A percentile compares a stretch with the other conserved stretches of the same genome.
Evolutionary conservation across 257 asterid genomes (phyloP).

Genomic region (Scutellaria baicalensis): DNA sequence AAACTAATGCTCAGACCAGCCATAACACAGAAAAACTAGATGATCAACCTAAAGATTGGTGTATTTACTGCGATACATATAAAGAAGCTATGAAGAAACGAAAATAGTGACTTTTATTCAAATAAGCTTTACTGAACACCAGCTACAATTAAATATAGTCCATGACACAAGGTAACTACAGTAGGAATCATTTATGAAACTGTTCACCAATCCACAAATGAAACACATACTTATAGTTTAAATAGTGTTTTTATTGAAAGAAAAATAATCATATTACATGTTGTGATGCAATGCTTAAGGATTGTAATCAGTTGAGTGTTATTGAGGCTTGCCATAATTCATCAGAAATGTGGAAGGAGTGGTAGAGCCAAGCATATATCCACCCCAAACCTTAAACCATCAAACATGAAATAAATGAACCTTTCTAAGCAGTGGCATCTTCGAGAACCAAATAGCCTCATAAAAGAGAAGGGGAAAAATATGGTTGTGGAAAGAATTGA

Average conservation of each 20-base stretch:
- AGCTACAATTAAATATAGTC: neutral
- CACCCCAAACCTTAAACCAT: neutral
- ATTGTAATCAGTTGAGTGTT: neutral
- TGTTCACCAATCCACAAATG: too few relatives aligned
- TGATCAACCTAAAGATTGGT: neutral
- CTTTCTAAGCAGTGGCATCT: too few relatives aligned
- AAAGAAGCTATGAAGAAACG: neutral
- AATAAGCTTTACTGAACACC: too few relatives aligned
- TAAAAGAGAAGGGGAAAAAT: too few relatives aligned
- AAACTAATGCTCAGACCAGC: constrained; percentile 5
- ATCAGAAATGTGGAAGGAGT: neutral
- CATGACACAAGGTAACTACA: neutral
- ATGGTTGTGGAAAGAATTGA: too few relatives aligned
- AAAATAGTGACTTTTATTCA: neutral
- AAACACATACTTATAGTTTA: neutral
- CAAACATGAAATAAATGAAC: too few relatives aligned
- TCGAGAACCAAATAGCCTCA: too few relatives aligned
- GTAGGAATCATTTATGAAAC: too few relatives aligned
- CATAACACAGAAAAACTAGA: neutral
- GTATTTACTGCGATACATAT: neutral
- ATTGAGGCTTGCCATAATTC: neutral
- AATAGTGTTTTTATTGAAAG: neutral
- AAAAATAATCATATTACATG: neutral
- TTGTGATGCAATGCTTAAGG: neutral
- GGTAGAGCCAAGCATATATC: neutral